phyloP scores from a whole-genome alignment of 1,284 basidiomycete genomes.

The Stereum hirsutum region DNA sequence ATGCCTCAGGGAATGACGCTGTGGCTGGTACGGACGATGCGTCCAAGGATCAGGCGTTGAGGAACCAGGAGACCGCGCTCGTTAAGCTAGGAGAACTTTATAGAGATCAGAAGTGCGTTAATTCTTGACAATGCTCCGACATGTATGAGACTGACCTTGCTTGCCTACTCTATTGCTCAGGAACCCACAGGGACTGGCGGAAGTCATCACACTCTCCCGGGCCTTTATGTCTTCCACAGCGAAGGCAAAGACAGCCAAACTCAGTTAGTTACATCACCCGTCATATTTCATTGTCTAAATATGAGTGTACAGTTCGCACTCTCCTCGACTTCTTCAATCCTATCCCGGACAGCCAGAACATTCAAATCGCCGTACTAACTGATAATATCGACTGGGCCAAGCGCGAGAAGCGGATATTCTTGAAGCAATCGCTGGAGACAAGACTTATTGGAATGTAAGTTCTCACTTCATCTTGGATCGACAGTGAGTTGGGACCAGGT shows the following conservation, averaged over 20 bases:
- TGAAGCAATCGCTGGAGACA: constrained; percentile 92
- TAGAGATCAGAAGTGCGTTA: constrained; percentile 71
- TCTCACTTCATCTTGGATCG: neutral
- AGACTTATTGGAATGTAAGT: constrained; percentile 77
- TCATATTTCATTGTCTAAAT: neutral
- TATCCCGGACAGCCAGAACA: constrained; percentile 68
- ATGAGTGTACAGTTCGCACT: constrained; percentile 63
- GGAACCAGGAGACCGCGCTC: constrained; percentile 83
- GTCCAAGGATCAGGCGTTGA: constrained; percentile 25
- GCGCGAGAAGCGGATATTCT: constrained; percentile 87
- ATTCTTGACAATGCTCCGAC: no score
- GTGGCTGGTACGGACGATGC: constrained; percentile 40
- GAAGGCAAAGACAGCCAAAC: constrained; percentile 97
- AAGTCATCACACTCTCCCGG: constrained; percentile 81
- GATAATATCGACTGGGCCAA: constrained; percentile 96
- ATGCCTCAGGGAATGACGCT: constrained; percentile 2
- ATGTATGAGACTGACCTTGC: no score
- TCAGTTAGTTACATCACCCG: constrained; percentile 53
- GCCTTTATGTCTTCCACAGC: constrained; percentile 92
- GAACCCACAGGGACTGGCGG: constrained; percentile 79
- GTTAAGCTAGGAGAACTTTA: constrained; percentile 86
- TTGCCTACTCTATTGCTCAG: constrained; percentile 26
- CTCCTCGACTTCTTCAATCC: constrained; percentile 83
- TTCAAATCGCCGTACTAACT: constrained; percentile 81
- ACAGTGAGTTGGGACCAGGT: no score